A percentile compares a stretch with the other conserved stretches of the same genome.
phyloP scores from a whole-genome alignment of 83 land plant genomes.

The Picea abies region DNA sequence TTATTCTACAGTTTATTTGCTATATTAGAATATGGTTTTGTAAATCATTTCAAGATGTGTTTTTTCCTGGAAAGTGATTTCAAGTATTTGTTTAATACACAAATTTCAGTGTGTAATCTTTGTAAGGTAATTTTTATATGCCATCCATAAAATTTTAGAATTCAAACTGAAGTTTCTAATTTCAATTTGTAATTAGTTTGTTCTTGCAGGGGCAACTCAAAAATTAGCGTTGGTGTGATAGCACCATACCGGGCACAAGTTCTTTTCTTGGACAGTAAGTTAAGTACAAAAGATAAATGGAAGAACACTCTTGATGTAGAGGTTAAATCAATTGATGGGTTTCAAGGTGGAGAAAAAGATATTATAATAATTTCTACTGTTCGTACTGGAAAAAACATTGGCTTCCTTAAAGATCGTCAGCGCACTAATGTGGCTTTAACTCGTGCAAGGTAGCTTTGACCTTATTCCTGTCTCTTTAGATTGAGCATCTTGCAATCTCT shows the following conservation, averaged over 20 bases:
- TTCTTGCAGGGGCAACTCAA: neutral
- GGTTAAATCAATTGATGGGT: conserved; percentile 10
- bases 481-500: neutral
- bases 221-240: neutral
- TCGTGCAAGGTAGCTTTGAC: neutral
- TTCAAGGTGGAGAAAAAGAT: conserved; percentile 19
- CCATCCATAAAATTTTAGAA: no score
- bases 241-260: conserved; percentile 10
- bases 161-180: neutral
- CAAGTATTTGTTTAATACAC: no score
- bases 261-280: neutral
- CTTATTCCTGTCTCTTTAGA: neutral
- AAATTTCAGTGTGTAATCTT: no score
- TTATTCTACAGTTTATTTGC: no score
- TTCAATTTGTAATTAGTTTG: neutral
- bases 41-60: no score
- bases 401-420: neutral
- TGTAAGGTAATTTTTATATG: no score
- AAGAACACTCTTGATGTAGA: conserved; percentile 1
- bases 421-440: conserved; percentile 12
- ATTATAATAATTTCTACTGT: conserved; percentile 17
- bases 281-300: neutral
- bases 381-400: neutral
- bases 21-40: no score
- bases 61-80: no score